Evolutionary conservation across 768 basidiomycete species (phyloP).

Genomic region (Auricularia cornea): DNA sequence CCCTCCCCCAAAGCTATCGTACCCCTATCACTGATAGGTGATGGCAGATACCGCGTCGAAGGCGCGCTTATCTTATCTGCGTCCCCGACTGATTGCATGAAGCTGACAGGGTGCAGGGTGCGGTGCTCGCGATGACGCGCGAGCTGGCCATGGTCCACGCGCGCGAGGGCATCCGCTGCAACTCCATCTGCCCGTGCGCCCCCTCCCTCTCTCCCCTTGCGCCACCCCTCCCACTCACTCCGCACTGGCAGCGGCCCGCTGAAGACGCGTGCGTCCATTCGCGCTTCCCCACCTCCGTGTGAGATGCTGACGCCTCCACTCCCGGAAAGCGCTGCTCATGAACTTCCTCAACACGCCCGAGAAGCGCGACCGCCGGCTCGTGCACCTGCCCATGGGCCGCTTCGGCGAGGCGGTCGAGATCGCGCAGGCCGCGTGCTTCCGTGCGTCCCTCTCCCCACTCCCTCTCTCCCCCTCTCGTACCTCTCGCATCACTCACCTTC

Average conservation of each 20-base stretch:
- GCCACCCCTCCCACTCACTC: background rate
- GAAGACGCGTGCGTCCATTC: slow-evolving; percentile 66
- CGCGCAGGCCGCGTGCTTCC: slow-evolving; percentile 86
- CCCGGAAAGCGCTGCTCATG: slow-evolving; percentile 77
- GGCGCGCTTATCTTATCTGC: background rate
- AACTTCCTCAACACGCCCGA: slow-evolving; percentile 95
- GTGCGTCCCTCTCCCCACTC: slow-evolving; percentile 40
- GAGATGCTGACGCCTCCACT: no score
- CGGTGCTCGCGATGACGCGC: slow-evolving; percentile 96
- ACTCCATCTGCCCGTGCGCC: slow-evolving; percentile 90
- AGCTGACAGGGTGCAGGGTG: slow-evolving; percentile 41
- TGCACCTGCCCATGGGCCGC: slow-evolving; percentile 92
- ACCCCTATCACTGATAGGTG: background rate
- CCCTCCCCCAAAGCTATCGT: no score
- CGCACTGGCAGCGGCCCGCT: slow-evolving; percentile 58
- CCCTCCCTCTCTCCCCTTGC: slow-evolving; percentile 8
- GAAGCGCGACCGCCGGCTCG: slow-evolving; percentile 84
- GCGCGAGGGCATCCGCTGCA: slow-evolving; percentile 90
- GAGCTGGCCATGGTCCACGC: slow-evolving; percentile 98
- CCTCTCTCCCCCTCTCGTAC: background rate
- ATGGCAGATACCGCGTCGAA: slow-evolving; percentile 23
- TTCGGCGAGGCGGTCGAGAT: slow-evolving; percentile 97
- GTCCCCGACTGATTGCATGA: background rate
- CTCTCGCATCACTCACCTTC: background rate
- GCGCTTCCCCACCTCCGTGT: background rate